Conservation (phyloP, 352 stramenopile genomes). For the Pythium insidiosum region DNA sequence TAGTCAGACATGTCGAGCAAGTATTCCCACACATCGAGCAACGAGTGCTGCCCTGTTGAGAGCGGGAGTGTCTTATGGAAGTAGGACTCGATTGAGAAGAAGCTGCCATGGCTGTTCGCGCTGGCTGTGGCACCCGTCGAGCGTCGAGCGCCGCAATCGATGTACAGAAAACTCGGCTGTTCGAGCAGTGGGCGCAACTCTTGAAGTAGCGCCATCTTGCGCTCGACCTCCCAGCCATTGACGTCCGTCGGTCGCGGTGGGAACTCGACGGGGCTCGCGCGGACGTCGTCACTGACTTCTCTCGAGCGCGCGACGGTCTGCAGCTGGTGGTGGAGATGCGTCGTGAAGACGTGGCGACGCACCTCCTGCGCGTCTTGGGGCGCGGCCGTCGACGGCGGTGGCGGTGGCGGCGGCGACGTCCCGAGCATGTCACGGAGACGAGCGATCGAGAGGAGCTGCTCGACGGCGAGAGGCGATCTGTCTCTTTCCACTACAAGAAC, state of each 20-base stretch:
- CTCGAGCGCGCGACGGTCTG: slow-evolving; percentile 45
- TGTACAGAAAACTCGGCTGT: slow-evolving; percentile 68
- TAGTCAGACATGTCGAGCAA: slow-evolving; percentile 78
- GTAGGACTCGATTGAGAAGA: slow-evolving; percentile 42
- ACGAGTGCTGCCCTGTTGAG: slow-evolving; percentile 47
- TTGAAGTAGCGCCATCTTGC: slow-evolving; percentile 58
- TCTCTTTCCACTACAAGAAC: too few species aligned
- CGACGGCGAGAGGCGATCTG: too few species aligned
- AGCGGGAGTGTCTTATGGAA: slow-evolving; percentile 73
- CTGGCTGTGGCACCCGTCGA: slow-evolving; percentile 1
- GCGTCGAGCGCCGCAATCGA: slow-evolving; percentile 38
- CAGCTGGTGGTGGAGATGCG: slow-evolving; percentile 66
- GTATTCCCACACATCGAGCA: slow-evolving; percentile 77
- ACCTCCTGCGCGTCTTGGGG: too few species aligned
- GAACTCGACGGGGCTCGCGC: too few species aligned
- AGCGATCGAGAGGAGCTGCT: too few species aligned
- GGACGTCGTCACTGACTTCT: slow-evolving; percentile 13
- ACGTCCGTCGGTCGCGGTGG: slow-evolving; percentile 32
- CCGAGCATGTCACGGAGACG: too few species aligned
- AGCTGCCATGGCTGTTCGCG: slow-evolving; percentile 13
- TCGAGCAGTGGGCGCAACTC: slow-evolving; percentile 59
- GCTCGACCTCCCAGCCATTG: slow-evolving; percentile 74
- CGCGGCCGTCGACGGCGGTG: background rate
- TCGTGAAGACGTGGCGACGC: slow-evolving; percentile 71
- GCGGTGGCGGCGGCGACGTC: too few species aligned